These are phyloP conservation scores for Solanum clarkiae DNA, from an alignment of 257 asterid genomes.

Conservation along the genomic window DNA sequence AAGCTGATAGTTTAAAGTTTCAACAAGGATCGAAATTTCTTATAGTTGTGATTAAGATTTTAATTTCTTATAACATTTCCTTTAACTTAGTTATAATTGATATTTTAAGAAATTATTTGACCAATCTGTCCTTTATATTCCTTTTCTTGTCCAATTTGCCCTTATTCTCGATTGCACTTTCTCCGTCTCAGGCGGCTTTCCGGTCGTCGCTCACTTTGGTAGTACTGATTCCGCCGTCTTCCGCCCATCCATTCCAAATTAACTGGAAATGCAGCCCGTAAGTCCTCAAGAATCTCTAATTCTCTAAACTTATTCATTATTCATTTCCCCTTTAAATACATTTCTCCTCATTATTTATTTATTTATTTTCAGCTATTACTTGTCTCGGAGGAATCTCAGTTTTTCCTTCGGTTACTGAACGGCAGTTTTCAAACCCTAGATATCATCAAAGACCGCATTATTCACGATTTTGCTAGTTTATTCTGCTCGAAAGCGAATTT, in stretches of 20 bases:
- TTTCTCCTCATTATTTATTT: not conserved
- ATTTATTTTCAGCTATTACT: conserved; percentile 23
- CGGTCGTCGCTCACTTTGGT: not conserved
- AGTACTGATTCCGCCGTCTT: not conserved
- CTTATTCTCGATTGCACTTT: not conserved
- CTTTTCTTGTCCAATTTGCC: not conserved
- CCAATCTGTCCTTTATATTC: not conserved
- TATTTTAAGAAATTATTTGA: not conserved
- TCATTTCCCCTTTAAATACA: not conserved
- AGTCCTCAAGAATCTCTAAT: not conserved
- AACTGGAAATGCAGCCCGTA: not conserved
- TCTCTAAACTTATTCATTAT: not conserved
- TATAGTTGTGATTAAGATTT: too few relatives aligned
- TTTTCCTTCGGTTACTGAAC: conserved; percentile 42
- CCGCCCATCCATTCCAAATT: not conserved
- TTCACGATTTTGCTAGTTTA: conserved; percentile 16
- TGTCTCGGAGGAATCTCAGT: conserved; percentile 42
- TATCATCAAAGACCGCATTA: conserved; percentile 40
- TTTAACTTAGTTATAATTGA: not conserved
- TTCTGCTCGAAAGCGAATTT: conserved; percentile 17
- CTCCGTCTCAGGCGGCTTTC: not conserved
- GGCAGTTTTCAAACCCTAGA: conserved; percentile 49
- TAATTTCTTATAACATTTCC: too few relatives aligned
- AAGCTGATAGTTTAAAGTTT: too few relatives aligned
- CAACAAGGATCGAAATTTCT: too few relatives aligned